Base-by-base conservation (phyloP, 345 rosid genomes). In the Salix suchowensis region DNA sequence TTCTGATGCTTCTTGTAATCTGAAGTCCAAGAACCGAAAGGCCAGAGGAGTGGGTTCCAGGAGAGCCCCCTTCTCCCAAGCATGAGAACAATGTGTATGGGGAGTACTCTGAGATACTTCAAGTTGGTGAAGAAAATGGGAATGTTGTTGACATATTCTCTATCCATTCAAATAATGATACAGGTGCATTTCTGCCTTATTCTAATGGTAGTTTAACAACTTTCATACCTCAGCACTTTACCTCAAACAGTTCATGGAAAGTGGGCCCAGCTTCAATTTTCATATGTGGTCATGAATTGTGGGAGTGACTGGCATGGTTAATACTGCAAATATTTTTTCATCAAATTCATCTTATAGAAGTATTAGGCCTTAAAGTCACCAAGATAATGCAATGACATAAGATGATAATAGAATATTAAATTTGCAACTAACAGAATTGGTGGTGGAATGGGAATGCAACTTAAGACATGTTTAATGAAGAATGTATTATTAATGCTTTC, bases 1-100 rank as follows among this genome's bases (percentile, higher is more conserved):
- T 73, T 77, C 62, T 78, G 65, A 60, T 79, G 34, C 80, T 66
- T 42, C 73, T 77, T 77, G 36, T 74, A 37, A 67, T 74, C 3
- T 54, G 37, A 77, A 94, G 98, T 76, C 73, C 82, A 64, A 89
- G 97, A 85, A 83, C 84, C 34, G 88, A 91, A 79, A 91, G 98
- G 86, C 98, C 97, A 68, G 90, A 89, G 82, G 98, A 91, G 40
- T 95, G 97, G 98, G 97, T 91, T 76, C 98, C 98, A 42, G 92
- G 85, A 79, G 97, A 92, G 85, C 68, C 65, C 71, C 74, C 78
- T 80, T 68, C 86, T 82, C 72, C 64, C 21, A 78, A 77, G 69
- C 72, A 79, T 55, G 76, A 76, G 52, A 72, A 74, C 76, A 81
- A 70, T 87, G 79, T 55, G 44, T 75, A 73, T 82, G 88, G 84